phyloP scores from a whole-genome alignment of 2,329 filamentous ascomycete genomes.

The Ilyonectria destructans region DNA sequence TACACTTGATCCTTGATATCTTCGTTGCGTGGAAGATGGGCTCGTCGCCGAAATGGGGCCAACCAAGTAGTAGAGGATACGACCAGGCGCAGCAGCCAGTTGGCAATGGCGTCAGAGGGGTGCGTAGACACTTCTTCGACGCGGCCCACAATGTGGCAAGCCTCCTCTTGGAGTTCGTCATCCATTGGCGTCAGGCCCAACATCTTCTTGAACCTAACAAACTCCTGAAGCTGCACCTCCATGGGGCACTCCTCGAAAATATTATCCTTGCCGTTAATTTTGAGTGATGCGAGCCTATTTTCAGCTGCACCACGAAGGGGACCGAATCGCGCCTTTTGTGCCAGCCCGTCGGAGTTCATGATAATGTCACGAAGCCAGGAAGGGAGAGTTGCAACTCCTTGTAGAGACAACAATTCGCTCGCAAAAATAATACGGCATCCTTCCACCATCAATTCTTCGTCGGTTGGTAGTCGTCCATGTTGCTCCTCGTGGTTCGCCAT shows the following conservation, averaged over 20 bases:
- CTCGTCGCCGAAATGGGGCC: constrained; percentile 69
- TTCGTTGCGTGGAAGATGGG: constrained; percentile 71
- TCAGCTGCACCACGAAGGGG: constrained; percentile 64
- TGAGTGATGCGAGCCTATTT: constrained; percentile 64
- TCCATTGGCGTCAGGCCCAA: constrained; percentile 74
- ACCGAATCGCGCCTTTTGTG: constrained; percentile 64
- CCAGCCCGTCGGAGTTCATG: constrained; percentile 63
- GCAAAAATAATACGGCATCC: constrained; percentile 73
- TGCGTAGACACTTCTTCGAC: constrained; percentile 68
- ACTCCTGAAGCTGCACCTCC: constrained; percentile 69
- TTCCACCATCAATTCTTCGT: constrained; percentile 71
- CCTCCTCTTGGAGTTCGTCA: constrained; percentile 72
- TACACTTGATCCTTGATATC: constrained; percentile 66
- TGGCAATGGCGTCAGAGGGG: constrained; percentile 67
- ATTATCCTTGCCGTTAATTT: constrained; percentile 72
- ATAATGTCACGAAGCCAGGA: constrained; percentile 75
- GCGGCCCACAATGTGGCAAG: constrained; percentile 71
- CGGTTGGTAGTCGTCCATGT: constrained; percentile 60
- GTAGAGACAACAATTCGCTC: constrained; percentile 64
- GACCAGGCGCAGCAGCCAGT: constrained; percentile 71
- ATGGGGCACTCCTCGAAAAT: constrained; percentile 72
- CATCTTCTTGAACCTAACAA: constrained; percentile 66
- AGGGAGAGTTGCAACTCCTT: constrained; percentile 56
- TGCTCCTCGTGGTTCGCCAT: constrained; percentile 62
- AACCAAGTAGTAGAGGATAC: constrained; percentile 70